phyloP scores from a whole-genome alignment of 23 red algal species.

The Gracilaria caudata region DNA sequence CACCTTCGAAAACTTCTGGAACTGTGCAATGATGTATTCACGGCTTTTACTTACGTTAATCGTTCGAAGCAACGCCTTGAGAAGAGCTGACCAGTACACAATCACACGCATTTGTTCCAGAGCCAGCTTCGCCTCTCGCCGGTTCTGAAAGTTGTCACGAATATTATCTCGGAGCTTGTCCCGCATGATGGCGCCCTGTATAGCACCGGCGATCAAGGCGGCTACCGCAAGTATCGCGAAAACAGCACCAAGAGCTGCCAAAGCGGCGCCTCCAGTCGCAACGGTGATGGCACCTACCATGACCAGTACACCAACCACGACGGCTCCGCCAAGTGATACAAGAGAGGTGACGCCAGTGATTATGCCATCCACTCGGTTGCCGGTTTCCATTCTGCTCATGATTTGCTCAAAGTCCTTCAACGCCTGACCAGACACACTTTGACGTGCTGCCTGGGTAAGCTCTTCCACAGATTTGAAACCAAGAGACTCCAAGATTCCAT shows the following conservation, averaged over 20 bases:
- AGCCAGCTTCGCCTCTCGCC: conserved; percentile 2
- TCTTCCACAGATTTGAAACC: not conserved
- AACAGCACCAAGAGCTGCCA: not conserved
- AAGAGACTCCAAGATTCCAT: conserved; percentile 7
- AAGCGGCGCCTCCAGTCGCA: not conserved
- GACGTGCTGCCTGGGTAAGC: conserved; percentile 3
- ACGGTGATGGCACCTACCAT: not conserved
- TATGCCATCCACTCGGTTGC: conserved; percentile 13
- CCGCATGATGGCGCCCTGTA: not conserved
- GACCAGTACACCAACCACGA: not conserved
- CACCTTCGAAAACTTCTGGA: not conserved
- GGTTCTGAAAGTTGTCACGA: conserved; percentile 22
- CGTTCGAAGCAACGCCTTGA: not conserved
- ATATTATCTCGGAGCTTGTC: not conserved
- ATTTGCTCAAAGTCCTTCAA: not conserved
- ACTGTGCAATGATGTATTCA: not conserved
- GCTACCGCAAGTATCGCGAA: not conserved
- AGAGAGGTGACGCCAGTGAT: not conserved
- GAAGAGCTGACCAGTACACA: conserved; percentile 16
- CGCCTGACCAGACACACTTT: conserved; percentile 1
- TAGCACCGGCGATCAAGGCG: not conserved
- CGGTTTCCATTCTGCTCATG: not conserved
- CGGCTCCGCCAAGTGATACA: not conserved
- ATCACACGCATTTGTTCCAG: conserved; percentile 13
- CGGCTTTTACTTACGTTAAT: not conserved